Percentiles rank a stretch among this genome's conserved stretches.
phyloP scores from a whole-genome alignment of 2,329 filamentous ascomycete species.

The Westerdykella aurantiaca region DNA sequence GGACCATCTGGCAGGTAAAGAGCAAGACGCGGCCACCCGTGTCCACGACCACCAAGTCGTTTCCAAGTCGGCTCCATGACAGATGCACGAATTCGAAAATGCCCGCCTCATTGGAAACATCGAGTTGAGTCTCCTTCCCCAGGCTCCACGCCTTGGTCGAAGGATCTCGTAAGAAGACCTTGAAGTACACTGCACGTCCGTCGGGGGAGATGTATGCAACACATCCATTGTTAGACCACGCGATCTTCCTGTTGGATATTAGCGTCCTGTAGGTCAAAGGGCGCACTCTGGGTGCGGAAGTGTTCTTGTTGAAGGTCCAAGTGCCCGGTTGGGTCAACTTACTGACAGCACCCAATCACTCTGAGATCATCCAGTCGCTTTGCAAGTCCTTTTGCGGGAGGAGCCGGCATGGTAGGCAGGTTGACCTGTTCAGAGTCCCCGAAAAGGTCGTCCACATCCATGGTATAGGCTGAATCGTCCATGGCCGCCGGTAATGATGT shows the following conservation, averaged over 20 bases:
- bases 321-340: conserved; percentile 36
- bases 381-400: conserved; percentile 60
- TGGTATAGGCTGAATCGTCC: conserved; percentile 50
- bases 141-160: conserved; percentile 70
- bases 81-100: conserved; percentile 70
- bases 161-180: conserved; percentile 63
- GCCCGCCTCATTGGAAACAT: conserved; percentile 56
- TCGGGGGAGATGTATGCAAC: conserved; percentile 75
- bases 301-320: too few species aligned
- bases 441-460: conserved; percentile 44
- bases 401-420: conserved; percentile 51
- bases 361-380: conserved; percentile 72
- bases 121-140: conserved; percentile 63
- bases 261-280: neutral
- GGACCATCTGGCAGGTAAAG: conserved; percentile 61
- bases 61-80: conserved; percentile 70
- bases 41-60: conserved; percentile 80
- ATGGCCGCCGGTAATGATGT: conserved; percentile 46
- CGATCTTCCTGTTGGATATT: conserved; percentile 56
- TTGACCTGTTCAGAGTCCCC: conserved; percentile 52
- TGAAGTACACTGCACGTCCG: conserved; percentile 64
- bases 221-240: conserved; percentile 83
- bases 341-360: conserved; percentile 75
- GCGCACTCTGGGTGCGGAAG: neutral
- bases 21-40: conserved; percentile 71